Evolutionary conservation across 495 filamentous ascomycete species (phyloP).

Genomic region (Hypoxylon rickii): DNA sequence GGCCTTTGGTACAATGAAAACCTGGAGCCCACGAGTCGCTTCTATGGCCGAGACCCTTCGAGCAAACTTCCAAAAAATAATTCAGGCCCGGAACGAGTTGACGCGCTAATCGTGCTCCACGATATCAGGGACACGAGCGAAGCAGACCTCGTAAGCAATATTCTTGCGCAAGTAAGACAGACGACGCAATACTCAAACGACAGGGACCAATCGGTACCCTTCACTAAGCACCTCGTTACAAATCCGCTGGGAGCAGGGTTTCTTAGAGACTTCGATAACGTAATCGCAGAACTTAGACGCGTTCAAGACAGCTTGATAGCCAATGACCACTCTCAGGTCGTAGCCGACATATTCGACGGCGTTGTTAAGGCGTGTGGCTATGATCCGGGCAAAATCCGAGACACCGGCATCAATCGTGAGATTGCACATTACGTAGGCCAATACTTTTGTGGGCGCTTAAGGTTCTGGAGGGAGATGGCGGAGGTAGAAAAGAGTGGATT

Average conservation of each 20-base stretch:
- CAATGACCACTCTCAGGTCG: too few species aligned
- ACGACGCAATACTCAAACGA: background rate
- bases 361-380: too few species aligned
- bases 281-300: background rate
- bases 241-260: background rate
- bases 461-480: too few species aligned
- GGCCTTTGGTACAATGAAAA: background rate
- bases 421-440: too few species aligned
- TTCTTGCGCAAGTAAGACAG: background rate
- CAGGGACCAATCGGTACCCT: background rate
- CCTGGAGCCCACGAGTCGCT: background rate
- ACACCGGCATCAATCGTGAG: too few species aligned
- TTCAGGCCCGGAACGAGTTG: background rate
- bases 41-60: background rate
- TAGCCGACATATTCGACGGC: too few species aligned
- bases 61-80: background rate
- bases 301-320: too few species aligned
- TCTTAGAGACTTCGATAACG: background rate
- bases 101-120: background rate
- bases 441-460: too few species aligned
- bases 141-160: background rate
- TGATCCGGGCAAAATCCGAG: too few species aligned
- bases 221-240: background rate
- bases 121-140: background rate
- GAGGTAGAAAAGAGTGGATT: too few species aligned